Percentiles rank a stretch among this genome's conserved stretches.
These are phyloP conservation scores for Fragaria ananassa DNA, from an alignment of 306 rosid genomes.

Conservation along the genomic window DNA sequence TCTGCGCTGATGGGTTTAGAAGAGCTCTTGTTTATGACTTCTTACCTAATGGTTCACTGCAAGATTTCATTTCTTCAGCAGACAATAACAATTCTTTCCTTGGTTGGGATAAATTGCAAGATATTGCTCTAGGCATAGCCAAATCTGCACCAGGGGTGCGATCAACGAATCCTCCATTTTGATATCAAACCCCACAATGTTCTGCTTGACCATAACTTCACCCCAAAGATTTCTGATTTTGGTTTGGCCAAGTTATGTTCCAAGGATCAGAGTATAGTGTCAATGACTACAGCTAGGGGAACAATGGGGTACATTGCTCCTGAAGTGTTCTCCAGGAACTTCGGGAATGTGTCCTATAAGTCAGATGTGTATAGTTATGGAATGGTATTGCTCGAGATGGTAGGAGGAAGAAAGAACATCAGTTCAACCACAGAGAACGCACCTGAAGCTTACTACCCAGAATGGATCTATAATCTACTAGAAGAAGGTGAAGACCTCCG, in stretches of 20 bases:
- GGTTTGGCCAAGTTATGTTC: constrained; percentile 1
- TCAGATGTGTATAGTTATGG: constrained; percentile 35
- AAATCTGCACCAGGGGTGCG: background rate
- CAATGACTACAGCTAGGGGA: constrained; percentile 1
- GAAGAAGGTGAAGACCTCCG: background rate
- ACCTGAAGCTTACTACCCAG: background rate
- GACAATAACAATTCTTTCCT: background rate
- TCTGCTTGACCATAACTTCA: background rate
- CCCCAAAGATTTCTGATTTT: background rate
- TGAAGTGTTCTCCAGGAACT: background rate
- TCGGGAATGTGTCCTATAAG: background rate
- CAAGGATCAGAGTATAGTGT: background rate
- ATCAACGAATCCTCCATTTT: background rate
- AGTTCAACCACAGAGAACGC: background rate
- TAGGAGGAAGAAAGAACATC: background rate
- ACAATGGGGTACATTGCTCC: constrained; percentile 1
- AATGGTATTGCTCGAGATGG: constrained; percentile 34
- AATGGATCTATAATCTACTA: background rate
- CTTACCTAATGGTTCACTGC: background rate
- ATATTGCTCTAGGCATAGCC: constrained; percentile 22
- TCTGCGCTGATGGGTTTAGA: constrained; percentile 37
- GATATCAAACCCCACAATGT: background rate
- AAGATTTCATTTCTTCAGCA: background rate
- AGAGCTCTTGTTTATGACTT: constrained; percentile 28
- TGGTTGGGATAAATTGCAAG: constrained; percentile 26